Conservation (phyloP, 2,329 filamentous ascomycete genomes). For the Arthrobotrys sphaeroides region DNA sequence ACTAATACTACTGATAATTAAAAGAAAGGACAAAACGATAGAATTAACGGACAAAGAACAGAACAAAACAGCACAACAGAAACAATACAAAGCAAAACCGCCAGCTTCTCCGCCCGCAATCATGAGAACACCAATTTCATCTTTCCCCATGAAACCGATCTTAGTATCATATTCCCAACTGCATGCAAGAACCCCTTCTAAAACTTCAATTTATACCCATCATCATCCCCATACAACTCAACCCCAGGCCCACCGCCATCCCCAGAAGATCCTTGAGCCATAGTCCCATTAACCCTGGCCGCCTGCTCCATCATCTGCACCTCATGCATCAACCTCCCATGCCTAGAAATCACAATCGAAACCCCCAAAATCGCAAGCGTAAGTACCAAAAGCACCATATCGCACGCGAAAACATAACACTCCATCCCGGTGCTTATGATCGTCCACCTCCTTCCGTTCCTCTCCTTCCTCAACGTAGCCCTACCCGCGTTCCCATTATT, state of each 20-base stretch:
- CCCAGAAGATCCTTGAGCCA: background rate
- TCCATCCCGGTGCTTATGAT: constrained; percentile 13
- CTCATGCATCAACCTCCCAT: constrained; percentile 28
- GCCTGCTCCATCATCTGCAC: background rate
- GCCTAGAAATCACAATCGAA: constrained; percentile 21
- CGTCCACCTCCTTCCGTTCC: background rate
- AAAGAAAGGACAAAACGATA: too few relatives aligned
- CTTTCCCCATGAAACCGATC: too few relatives aligned
- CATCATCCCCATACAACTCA: background rate
- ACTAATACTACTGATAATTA: too few relatives aligned
- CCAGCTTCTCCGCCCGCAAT: too few relatives aligned
- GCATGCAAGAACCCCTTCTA: background rate
- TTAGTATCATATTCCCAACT: too few relatives aligned
- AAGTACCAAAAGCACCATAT: constrained; percentile 16
- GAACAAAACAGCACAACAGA: too few relatives aligned
- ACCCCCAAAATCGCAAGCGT: constrained; percentile 31
- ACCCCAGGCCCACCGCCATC: background rate
- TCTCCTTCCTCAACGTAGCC: background rate
- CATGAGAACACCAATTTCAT: too few relatives aligned
- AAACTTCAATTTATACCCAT: background rate
- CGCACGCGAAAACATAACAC: constrained; percentile 27
- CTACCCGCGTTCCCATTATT: background rate
- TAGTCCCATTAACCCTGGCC: background rate
- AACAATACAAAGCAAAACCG: background rate
- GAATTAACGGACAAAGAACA: too few relatives aligned